Conservation (phyloP, 1,284 basidiomycete species). For the Sporisorium exsertum region DNA sequence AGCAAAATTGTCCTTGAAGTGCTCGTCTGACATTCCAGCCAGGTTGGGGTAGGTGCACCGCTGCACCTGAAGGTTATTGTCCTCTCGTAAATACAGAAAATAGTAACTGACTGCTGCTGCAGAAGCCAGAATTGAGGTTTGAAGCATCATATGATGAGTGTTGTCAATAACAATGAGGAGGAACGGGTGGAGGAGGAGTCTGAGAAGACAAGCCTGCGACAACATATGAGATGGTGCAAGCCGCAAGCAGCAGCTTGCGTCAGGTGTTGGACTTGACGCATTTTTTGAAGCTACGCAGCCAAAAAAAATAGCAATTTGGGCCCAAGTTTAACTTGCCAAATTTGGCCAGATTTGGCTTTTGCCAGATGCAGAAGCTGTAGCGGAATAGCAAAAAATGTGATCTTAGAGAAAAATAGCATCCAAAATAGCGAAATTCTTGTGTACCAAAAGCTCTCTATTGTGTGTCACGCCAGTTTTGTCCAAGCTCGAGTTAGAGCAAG, state of each 20-base stretch:
- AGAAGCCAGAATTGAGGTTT: neutral
- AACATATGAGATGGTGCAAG: neutral
- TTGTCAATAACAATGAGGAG: neutral
- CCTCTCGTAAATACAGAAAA: neutral
- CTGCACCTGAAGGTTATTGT: neutral
- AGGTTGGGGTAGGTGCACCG: neutral
- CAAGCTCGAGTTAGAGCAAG: too few relatives aligned
- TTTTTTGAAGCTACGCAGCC: neutral
- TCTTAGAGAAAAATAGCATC: neutral
- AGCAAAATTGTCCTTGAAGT: conserved; percentile 6
- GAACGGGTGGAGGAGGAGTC: neutral
- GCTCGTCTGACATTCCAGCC: neutral
- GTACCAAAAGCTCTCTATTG: neutral
- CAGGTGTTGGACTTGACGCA: neutral
- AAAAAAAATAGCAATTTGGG: neutral
- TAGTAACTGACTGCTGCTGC: neutral
- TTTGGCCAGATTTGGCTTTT: neutral
- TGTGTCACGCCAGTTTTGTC: too few relatives aligned
- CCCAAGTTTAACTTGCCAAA: neutral
- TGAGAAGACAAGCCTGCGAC: neutral
- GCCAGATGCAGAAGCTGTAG: neutral
- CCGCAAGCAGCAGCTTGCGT: neutral
- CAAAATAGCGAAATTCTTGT: neutral
- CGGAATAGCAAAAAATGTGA: neutral
- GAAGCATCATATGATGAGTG: neutral